Percentiles rank a stretch among this genome's conserved stretches.
These are phyloP conservation scores for Acer yangbiense DNA, from an alignment of 345 rosid genomes.

Conservation along the genomic window DNA sequence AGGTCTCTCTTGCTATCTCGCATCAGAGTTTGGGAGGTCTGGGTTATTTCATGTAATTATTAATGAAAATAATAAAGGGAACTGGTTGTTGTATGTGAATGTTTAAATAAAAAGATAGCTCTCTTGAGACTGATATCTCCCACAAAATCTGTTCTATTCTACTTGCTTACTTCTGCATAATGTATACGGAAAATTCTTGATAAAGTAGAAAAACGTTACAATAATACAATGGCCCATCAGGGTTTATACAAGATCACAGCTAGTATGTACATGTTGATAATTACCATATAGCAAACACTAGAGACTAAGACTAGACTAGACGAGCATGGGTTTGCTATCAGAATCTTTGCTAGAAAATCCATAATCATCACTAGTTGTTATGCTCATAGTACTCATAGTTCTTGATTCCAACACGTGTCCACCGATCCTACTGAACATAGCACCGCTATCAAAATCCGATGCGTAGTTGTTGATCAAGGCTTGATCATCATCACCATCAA, in stretches of 20 bases:
- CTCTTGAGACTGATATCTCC: too few relatives aligned
- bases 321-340: neutral
- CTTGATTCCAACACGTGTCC: conserved; percentile 9
- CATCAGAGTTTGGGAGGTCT: neutral
- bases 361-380: neutral
- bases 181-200: too few relatives aligned
- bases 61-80: neutral
- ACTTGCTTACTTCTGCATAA: too few relatives aligned
- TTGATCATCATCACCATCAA: neutral
- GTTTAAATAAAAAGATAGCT: too few relatives aligned
- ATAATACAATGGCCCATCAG: too few relatives aligned
- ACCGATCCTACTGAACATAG: neutral
- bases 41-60: neutral
- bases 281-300: too few relatives aligned
- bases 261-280: too few relatives aligned
- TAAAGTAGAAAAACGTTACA: too few relatives aligned
- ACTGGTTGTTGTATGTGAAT: neutral
- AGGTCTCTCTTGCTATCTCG: too few relatives aligned
- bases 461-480: neutral
- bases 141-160: too few relatives aligned
- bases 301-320: too few relatives aligned
- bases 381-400: neutral
- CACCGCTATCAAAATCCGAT: neutral
- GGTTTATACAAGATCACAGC: too few relatives aligned
- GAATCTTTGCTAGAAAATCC: neutral